Conservation (phyloP, 2,329 filamentous ascomycete species). For the Lasiodiplodia citricola region DNA sequence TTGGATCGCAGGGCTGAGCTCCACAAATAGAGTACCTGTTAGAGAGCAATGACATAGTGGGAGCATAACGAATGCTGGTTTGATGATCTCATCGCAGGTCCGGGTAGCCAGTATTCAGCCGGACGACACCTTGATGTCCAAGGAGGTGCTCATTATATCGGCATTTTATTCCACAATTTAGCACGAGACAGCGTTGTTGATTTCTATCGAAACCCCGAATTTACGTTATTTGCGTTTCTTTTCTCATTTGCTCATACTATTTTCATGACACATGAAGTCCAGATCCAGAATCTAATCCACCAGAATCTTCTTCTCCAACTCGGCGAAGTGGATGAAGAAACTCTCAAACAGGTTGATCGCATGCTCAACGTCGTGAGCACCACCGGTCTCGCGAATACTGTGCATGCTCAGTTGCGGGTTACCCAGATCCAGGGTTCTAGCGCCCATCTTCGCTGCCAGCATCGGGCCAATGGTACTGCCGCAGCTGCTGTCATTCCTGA, state of each 20-base stretch:
- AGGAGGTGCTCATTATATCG: background rate
- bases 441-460: constrained; percentile 83
- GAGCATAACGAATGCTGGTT: background rate
- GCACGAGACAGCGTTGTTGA: background rate
- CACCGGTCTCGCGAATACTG: constrained; percentile 91
- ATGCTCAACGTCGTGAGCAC: constrained; percentile 84
- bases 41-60: background rate
- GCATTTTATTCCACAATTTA: background rate
- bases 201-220: background rate
- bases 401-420: constrained; percentile 98
- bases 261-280: background rate
- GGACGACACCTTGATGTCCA: background rate
- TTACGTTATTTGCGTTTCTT: background rate
- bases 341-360: constrained; percentile 84
- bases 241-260: constrained; percentile 13
- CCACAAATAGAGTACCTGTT: background rate
- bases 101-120: background rate
- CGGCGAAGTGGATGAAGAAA: constrained; percentile 86
- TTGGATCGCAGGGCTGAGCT: background rate
- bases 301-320: constrained; percentile 79
- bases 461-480: constrained; percentile 98
- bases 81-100: background rate
- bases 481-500: constrained; percentile 92
- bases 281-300: constrained; percentile 64
- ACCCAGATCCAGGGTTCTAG: constrained; percentile 87